phyloP scores from a whole-genome alignment of 768 basidiomycete genomes.

The Lactifluus subvellereus region DNA sequence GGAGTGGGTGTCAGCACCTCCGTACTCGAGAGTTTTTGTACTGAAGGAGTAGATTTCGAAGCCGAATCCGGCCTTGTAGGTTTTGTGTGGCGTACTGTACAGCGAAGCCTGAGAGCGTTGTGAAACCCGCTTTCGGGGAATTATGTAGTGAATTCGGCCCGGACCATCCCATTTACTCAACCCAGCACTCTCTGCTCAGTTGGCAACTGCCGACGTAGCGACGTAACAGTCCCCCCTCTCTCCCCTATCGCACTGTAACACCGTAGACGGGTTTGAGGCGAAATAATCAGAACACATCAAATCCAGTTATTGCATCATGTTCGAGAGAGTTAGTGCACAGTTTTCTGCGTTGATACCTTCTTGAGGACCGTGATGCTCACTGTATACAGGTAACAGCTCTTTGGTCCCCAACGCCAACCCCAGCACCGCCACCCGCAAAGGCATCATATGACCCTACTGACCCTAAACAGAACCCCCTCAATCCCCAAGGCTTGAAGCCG shows the following conservation, averaged over 20 bases:
- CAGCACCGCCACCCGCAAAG: slow-evolving; percentile 31
- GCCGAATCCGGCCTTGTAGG: no score
- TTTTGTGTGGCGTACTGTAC: no score
- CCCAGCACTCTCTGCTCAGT: no score
- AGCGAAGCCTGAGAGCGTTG: no score
- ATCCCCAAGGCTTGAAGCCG: slow-evolving; percentile 95
- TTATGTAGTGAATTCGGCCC: no score
- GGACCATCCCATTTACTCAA: no score
- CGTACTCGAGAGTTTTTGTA: no score
- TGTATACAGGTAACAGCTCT: slow-evolving; percentile 19
- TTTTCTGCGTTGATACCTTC: not conserved
- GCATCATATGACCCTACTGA: slow-evolving; percentile 57
- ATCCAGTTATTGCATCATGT: not conserved
- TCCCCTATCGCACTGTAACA: not conserved
- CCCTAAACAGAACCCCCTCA: slow-evolving; percentile 80
- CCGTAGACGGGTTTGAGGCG: not conserved
- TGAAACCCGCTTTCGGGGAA: not conserved
- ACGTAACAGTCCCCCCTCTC: not conserved
- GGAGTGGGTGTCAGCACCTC: no score
- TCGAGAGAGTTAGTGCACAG: slow-evolving; percentile 8
- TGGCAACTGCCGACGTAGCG: no score
- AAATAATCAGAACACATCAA: not conserved
- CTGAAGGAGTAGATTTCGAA: no score
- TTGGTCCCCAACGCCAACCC: slow-evolving; percentile 44
- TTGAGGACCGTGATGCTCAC: no score